Conservation (phyloP, 306 rosid genomes). For the Pyrus pyrifolia region DNA sequence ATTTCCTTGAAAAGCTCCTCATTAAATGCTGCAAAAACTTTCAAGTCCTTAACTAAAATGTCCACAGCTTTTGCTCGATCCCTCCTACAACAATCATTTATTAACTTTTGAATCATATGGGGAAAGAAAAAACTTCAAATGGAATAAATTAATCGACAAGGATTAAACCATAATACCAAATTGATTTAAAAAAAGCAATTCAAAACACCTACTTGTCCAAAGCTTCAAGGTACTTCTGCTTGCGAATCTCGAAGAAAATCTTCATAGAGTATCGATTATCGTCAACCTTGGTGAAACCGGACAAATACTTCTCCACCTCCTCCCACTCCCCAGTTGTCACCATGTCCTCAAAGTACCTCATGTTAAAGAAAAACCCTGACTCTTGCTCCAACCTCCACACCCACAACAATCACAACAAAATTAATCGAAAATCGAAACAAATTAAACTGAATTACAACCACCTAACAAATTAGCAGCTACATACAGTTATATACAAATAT, state of each 20-base stretch:
- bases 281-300: slow-evolving; percentile 98
- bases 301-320: slow-evolving; percentile 93
- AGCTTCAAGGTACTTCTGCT: slow-evolving; percentile 98
- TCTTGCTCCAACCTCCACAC: slow-evolving; percentile 95
- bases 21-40: slow-evolving; percentile 91
- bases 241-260: slow-evolving; percentile 95
- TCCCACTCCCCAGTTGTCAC: slow-evolving; percentile 98
- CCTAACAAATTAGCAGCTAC: neutral
- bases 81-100: slow-evolving; percentile 46
- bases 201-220: slow-evolving; percentile 67
- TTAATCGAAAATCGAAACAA: neutral
- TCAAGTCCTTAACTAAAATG: slow-evolving; percentile 93
- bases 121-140: slow-evolving; percentile 12
- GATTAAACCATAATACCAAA: slow-evolving; percentile 1
- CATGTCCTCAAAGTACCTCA: slow-evolving; percentile 97
- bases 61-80: slow-evolving; percentile 96
- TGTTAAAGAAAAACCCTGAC: slow-evolving; percentile 92
- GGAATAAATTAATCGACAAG: slow-evolving; percentile 5
- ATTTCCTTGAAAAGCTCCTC: slow-evolving; percentile 98
- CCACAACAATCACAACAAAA: slow-evolving; percentile 29
- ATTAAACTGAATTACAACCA: neutral
- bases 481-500: neutral
- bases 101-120: slow-evolving; percentile 13
- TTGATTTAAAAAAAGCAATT: neutral
- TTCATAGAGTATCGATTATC: slow-evolving; percentile 98